phyloP scores from a whole-genome alignment of 2,329 filamentous ascomycete species.

The Colletotrichum lindemuthianum region DNA sequence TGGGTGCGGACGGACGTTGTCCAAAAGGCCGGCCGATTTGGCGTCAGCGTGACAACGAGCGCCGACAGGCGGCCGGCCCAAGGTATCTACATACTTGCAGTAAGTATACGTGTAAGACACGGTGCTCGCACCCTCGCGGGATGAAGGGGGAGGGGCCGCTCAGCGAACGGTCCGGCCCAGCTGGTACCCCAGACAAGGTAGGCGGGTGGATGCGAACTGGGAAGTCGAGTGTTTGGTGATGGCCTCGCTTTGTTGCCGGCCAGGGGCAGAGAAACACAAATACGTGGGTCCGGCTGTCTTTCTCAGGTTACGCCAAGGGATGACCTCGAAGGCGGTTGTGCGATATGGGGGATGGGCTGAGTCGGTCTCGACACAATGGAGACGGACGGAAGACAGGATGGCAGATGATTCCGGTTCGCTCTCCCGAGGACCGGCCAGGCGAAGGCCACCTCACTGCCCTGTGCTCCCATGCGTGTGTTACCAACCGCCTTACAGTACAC shows the following conservation, averaged over 20 bases:
- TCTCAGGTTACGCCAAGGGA: constrained; percentile 22
- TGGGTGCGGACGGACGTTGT: constrained; percentile 24
- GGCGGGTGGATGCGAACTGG: not conserved
- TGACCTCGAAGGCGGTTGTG: constrained; percentile 14
- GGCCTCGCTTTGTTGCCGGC: constrained; percentile 20
- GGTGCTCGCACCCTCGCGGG: not conserved
- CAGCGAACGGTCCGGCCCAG: not conserved
- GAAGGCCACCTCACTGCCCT: not conserved
- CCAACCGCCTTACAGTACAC: too few species aligned
- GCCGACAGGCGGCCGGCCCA: too few species aligned
- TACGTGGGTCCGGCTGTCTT: not conserved
- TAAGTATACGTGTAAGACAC: not conserved
- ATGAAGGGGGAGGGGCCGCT: constrained; percentile 3
- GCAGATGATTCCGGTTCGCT: constrained; percentile 9
- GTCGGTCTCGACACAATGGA: constrained; percentile 28
- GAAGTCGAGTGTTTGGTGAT: constrained; percentile 20
- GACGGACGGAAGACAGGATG: constrained; percentile 13
- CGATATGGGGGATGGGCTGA: constrained; percentile 17
- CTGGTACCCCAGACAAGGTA: too few species aligned
- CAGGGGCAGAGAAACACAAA: constrained; percentile 12
- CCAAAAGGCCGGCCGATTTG: constrained; percentile 15
- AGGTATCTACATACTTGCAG: too few species aligned
- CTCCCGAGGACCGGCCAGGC: constrained; percentile 8
- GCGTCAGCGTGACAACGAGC: not conserved
- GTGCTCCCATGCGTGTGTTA: not conserved